Evolutionary conservation across 2,329 filamentous ascomycete genomes (phyloP).

Genomic region (Onygenales sp.): DNA sequence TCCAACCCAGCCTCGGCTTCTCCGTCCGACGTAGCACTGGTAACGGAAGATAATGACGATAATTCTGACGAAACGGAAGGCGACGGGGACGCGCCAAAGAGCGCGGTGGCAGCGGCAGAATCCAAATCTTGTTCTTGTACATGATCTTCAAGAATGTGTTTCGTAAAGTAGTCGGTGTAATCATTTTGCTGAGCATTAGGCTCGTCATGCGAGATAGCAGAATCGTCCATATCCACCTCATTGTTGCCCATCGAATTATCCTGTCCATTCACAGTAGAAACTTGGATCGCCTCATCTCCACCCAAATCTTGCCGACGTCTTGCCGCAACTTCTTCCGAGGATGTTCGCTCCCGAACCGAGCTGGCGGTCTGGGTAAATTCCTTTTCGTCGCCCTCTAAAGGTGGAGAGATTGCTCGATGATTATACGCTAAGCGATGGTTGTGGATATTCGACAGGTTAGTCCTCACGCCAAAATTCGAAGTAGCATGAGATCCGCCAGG

Average conservation of each 20-base stretch:
- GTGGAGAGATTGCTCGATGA: constrained; percentile 37
- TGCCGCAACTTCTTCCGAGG: constrained; percentile 23
- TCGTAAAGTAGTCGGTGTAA: constrained; percentile 7
- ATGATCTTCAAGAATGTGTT: constrained; percentile 7
- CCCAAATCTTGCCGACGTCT: not conserved
- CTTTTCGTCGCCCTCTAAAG: constrained; percentile 14
- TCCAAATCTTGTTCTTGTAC: constrained; percentile 23
- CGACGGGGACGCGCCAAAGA: constrained; percentile 34
- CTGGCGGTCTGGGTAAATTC: constrained; percentile 96
- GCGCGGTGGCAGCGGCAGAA: constrained; percentile 24
- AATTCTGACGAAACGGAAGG: constrained; percentile 32
- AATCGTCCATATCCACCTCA: constrained; percentile 17
- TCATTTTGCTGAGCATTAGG: constrained; percentile 14
- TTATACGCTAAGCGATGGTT: constrained; percentile 53
- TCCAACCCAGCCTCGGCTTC: constrained; percentile 8
- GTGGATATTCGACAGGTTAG: constrained; percentile 32
- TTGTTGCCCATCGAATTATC: constrained; percentile 8
- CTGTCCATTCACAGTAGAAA: not conserved
- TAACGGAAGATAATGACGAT: constrained; percentile 33
- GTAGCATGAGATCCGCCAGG: constrained; percentile 4
- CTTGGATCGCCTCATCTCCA: constrained; percentile 21
- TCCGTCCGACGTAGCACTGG: constrained; percentile 27
- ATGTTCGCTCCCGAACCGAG: constrained; percentile 56
- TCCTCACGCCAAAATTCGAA: constrained; percentile 5
- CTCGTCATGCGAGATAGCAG: constrained; percentile 2